These are phyloP conservation scores for Oemleria cerasiformis DNA, from an alignment of 306 rosid genomes.

Conservation along the genomic window DNA sequence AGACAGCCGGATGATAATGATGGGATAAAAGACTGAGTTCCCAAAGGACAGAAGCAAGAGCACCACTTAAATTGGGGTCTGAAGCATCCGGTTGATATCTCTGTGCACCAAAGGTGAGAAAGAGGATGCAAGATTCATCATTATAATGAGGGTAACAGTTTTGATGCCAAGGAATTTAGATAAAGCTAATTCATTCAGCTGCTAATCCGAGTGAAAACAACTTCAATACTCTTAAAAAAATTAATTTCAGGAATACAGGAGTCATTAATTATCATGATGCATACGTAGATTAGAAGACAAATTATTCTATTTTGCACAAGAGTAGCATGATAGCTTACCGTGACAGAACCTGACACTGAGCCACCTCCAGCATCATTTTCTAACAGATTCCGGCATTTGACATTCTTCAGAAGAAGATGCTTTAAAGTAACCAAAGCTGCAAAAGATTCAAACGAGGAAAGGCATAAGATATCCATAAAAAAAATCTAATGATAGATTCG, in stretches of 20 bases:
- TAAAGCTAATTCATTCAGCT: background rate
- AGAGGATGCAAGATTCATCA: background rate
- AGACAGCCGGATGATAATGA: slow-evolving; percentile 78
- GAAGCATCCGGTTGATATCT: slow-evolving; percentile 75
- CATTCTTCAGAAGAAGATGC: slow-evolving; percentile 90
- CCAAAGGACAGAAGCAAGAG: slow-evolving; percentile 96
- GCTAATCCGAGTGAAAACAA: background rate
- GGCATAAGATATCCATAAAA: background rate
- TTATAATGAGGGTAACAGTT: background rate
- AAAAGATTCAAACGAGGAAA: slow-evolving; percentile 31
- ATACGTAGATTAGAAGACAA: background rate
- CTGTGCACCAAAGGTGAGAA: slow-evolving; percentile 39
- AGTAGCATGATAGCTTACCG: slow-evolving; percentile 47
- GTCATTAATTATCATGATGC: slow-evolving; percentile 5
- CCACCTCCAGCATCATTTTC: slow-evolving; percentile 97
- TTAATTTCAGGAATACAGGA: background rate
- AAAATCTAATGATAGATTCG: background rate
- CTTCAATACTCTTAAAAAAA: background rate
- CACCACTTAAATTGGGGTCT: slow-evolving; percentile 95
- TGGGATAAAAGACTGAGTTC: slow-evolving; percentile 73
- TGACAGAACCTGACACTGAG: slow-evolving; percentile 70
- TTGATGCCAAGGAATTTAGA: background rate
- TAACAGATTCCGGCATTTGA: slow-evolving; percentile 88
- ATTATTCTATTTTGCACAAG: background rate
- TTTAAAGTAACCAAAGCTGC: slow-evolving; percentile 84